Base-by-base conservation (phyloP, 805 yeast genomes). In the Metschnikowia aberdeeniae region DNA sequence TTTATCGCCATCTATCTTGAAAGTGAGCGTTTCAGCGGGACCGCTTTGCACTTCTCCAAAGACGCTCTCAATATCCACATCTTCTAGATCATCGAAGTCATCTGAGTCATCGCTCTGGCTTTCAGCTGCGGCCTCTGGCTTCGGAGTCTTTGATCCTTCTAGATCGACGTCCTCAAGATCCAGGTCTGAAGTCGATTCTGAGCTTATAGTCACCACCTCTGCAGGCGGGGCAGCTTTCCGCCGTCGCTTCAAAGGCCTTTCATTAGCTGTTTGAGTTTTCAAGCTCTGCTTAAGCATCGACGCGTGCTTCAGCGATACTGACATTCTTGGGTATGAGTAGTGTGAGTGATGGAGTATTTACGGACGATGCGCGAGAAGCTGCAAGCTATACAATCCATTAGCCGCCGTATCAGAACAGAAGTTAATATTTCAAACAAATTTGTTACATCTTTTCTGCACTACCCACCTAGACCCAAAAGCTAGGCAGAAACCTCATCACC, bases 71-170 rank as follows among this genome's bases (percentile, higher is more conserved):
- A 64, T 44, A 31, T 57, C 64, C 12, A 64, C 65, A 29, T 64
- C 67, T 42, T 66, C 68, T 36, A 64, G 53, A 22, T 60, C 64
- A 30, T 57, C 64, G 61, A 45, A 46, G 7, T 67, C 70, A 42
- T 67, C 72, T 36, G 72, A 75, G 42, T 66, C 69, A 28, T 19
- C 33, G 11, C 14, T 34, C 6, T 36, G 31, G 24, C 9, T 13
- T 5, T 4, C 24, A 6, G 11, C 27, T 14, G n/a, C 27, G 3
- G 29, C 31, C 11, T 12, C 12, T 4, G 5, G 30, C 24, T 6
- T 12, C 9, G 8, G 34, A 24, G 17, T 14, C 37, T 20, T 33
- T 20, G 33, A 10, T 13, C 13, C 34, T 17, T 70, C 74, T 11
- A 46, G 31, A 8, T 49, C 55, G 32, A 47, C 58, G 34, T 55